A percentile compares a stretch with the other conserved stretches of the same genome.
Conservation (phyloP, 208 protist genomes). For the Herpetomonas samuelpessoai region DNA sequence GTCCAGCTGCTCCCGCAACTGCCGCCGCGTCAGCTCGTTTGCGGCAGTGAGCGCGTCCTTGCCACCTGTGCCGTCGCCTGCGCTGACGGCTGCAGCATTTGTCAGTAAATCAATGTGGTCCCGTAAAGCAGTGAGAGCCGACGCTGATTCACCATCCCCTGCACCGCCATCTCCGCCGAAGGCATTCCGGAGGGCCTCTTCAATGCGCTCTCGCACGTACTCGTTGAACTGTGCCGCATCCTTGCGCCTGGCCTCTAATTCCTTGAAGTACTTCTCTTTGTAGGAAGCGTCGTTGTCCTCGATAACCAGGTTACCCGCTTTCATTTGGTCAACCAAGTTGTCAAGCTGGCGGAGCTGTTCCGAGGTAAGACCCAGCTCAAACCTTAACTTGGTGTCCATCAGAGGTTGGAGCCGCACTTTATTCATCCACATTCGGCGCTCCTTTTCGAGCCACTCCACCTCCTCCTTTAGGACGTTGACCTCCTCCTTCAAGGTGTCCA, state of each 20-base stretch:
- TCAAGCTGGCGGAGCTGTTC: constrained; percentile 84
- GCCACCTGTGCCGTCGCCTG: not conserved
- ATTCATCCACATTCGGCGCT: constrained; percentile 88
- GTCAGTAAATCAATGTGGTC: constrained; percentile 39
- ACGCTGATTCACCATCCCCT: constrained; percentile 28
- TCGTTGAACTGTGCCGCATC: constrained; percentile 78
- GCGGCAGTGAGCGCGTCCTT: not conserved
- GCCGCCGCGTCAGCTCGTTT: not conserved
- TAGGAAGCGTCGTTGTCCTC: constrained; percentile 68
- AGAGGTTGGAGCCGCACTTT: constrained; percentile 88
- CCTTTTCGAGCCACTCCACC: constrained; percentile 86
- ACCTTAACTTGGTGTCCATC: constrained; percentile 82
- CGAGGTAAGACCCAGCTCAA: constrained; percentile 75
- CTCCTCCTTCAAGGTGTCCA: constrained; percentile 80
- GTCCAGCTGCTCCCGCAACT: constrained; percentile 29
- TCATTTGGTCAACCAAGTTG: constrained; percentile 85
- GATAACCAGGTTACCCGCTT: constrained; percentile 46
- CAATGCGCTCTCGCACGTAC: constrained; percentile 69
- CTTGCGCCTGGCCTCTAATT: constrained; percentile 52
- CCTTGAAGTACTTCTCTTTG: constrained; percentile 75
- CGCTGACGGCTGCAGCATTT: not conserved
- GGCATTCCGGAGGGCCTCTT: constrained; percentile 54
- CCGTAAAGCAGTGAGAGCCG: constrained; percentile 45
- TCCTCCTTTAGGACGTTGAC: constrained; percentile 78
- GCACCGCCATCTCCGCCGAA: constrained; percentile 44